Evolutionary conservation across 768 basidiomycete genomes (phyloP), one percentile per base, ranked within the genome.

Genomic region (Tylopilus felleus): DNA sequence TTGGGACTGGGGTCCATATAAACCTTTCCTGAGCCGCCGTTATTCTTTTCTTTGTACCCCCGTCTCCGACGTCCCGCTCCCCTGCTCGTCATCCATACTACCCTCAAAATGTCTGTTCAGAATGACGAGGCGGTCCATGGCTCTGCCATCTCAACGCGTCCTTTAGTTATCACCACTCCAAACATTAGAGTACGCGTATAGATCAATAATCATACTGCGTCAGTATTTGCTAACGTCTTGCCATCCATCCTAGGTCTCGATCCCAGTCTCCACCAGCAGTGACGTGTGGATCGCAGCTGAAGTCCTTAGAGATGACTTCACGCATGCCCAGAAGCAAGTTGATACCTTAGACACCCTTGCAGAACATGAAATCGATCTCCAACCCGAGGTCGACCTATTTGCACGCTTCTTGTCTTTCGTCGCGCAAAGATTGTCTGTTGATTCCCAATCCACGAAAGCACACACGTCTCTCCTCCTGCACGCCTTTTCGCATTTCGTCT

Each of bases 201-300:
- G n/a, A 55, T 60, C 47, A 44, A 43, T 50, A 40, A 49, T 56
- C 41, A 17, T 46, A 3, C 50, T 41, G 5, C 58, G 27, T 52
- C 31, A 39, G 19, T 42, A 27, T 23, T 36, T 46, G 33, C 44
- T 58, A 50, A 60, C 39, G 22, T 31, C 42, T 42, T 38, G 27
- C 36, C 27, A 25, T 49, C 16, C 42, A 40, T 46, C 60, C 14
- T 59, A 93, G 91, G 71, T 96, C 57, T 86, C 89, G 58, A 85
- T 98, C 71, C 93, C 91, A 43, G 89, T 97, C 54, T 86, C 92
- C 43, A 85, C 90, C n/a, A 74, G 76, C 36, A 59, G 77, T 60
- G 84, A 93, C 71, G 84, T 92, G 72, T 97, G 95, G 94, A 91
- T 93, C 66, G 81, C 85, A 50, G 93, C 94, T 48, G 93, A 96